Base-by-base conservation (phyloP, 345 rosid genomes). In the Acer yangbiense region DNA sequence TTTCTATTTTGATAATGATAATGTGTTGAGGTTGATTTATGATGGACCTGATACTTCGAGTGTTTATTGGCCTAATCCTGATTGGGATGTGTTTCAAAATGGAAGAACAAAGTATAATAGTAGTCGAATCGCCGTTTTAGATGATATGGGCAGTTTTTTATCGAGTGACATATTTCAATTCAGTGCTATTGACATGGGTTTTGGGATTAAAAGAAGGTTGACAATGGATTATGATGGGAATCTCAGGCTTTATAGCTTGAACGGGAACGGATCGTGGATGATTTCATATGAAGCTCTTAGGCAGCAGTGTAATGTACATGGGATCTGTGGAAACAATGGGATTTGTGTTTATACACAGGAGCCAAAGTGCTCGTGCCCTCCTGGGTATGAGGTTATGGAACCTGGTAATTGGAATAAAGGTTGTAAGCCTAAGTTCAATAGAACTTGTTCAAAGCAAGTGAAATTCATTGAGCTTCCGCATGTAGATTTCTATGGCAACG, bases 281-380 rank as follows among this genome's bases (percentile, higher is more conserved):
- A 65, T 78, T 20, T 62, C 89, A 7, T 86, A 89, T 86, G 60
- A 79, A 82, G 86, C 87, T 14, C 2, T 83, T 46, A 2, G 0
- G 8, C 50, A 76, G 69, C 79, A 17, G 20, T 83, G 89, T 76
- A 32, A 14, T 2, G 86, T 85, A 13, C 89, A 86, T 67, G 88
- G 91, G 3, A 46, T 78, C 48, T 88, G 89, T 48, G 89, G 91
- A 21, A 73, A 77, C 65, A 82, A 86, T 76, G 87, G 25, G 25
- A 23, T 23, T 23, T 23, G 25, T 23, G 25, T 23, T 64, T 74
- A 80, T 32, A 66, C 74, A 13, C 84, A 82, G 0, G 78, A 74
- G 54, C 87, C 86, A 12, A 85, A 83, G 55, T 86, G 91, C 60
- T 75, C 87, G 0, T 88, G 91, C 71, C 88, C 86, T 27, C 88